Evolutionary conservation across 441 rosid species (phyloP).

Genomic region (Syzygium malaccense): DNA sequence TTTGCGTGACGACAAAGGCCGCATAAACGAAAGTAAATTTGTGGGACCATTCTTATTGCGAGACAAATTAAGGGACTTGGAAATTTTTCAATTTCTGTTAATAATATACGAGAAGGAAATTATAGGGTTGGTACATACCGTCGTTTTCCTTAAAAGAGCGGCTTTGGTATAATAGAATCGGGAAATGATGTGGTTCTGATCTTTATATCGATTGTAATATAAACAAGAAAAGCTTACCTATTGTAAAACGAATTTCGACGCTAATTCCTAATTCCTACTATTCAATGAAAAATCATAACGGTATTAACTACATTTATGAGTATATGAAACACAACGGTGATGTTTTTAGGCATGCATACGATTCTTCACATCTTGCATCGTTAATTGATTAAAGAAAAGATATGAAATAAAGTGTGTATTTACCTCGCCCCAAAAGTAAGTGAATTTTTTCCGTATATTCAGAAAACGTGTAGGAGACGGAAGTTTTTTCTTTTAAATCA

Average conservation of each 20-base stretch:
- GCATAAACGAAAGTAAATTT: not conserved
- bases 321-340: not conserved
- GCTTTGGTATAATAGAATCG: too few relatives aligned
- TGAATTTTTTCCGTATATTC: not conserved
- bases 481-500: not conserved
- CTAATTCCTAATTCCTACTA: not conserved
- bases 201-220: not conserved
- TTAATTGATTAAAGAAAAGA: not conserved
- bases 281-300: not conserved
- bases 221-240: not conserved
- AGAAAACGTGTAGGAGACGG: not conserved
- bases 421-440: not conserved
- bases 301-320: not conserved
- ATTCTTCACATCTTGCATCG: not conserved
- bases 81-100: not conserved
- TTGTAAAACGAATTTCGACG: not conserved
- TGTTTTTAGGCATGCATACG: not conserved
- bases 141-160: not conserved
- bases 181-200: not conserved
- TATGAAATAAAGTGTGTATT: not conserved
- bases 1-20: not conserved
- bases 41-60: not conserved
- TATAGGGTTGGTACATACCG: not conserved
- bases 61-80: not conserved
- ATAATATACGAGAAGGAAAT: not conserved